Conservation (phyloP, 1,284 basidiomycete genomes). For the Naganishia sp. region DNA sequence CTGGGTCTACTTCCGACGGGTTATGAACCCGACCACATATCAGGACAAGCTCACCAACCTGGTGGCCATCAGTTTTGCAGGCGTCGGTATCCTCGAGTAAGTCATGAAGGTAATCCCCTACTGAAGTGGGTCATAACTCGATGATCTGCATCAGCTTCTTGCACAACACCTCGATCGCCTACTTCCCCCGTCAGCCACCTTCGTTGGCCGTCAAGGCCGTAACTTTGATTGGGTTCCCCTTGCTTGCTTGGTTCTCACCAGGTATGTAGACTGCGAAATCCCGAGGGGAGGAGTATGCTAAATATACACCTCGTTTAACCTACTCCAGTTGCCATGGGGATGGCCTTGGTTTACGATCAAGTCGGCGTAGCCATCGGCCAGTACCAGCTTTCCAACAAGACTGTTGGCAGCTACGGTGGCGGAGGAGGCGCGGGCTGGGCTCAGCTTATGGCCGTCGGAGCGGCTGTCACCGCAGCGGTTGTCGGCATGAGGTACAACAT, state of each 20-base stretch:
- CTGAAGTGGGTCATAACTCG: neutral
- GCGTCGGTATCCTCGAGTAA: conserved; percentile 39
- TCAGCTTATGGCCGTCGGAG: conserved; percentile 38
- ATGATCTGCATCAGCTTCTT: conserved; percentile 41
- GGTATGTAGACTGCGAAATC: neutral
- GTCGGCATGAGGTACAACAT: conserved; percentile 38
- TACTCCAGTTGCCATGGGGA: conserved; percentile 33
- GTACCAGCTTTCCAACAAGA: conserved; percentile 40
- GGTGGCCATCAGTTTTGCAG: conserved; percentile 44
- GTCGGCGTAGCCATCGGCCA: conserved; percentile 44
- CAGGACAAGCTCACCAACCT: conserved; percentile 44
- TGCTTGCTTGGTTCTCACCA: conserved; percentile 40
- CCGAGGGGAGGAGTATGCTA: neutral
- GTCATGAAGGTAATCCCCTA: neutral
- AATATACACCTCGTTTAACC: neutral
- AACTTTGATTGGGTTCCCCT: conserved; percentile 38
- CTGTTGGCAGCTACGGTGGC: conserved; percentile 36
- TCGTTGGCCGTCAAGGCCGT: conserved; percentile 38
- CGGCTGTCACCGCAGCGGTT: conserved; percentile 37
- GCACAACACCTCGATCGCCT: conserved; percentile 45
- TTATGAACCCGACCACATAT: conserved; percentile 38
- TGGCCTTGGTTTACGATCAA: conserved; percentile 41
- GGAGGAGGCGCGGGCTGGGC: conserved; percentile 43
- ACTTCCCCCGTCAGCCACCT: conserved; percentile 41
- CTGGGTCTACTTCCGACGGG: conserved; percentile 41